A percentile compares a stretch with the other conserved stretches of the same genome.
Evolutionary conservation across 768 basidiomycete genomes (phyloP).

Genomic region (Clitopilus passeckerianus): DNA sequence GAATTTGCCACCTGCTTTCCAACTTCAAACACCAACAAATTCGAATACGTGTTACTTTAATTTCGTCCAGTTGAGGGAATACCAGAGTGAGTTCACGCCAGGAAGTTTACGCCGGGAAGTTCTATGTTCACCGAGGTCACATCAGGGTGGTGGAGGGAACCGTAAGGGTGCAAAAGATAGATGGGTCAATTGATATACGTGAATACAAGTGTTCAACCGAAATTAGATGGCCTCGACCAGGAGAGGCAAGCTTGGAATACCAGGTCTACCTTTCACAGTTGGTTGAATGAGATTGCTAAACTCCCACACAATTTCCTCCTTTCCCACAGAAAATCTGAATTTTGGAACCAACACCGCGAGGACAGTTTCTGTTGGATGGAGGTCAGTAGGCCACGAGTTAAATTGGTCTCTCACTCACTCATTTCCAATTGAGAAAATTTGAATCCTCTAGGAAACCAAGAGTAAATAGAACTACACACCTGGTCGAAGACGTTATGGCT

Average conservation of each 20-base stretch:
- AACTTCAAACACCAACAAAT: no score
- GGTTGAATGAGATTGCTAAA: slow-evolving; percentile 20
- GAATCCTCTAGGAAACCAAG: slow-evolving; percentile 31
- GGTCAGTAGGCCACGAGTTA: background rate
- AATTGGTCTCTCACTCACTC: slow-evolving; percentile 23
- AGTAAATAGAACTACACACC: background rate
- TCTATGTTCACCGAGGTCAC: background rate
- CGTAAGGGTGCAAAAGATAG: no score
- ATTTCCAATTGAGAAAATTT: slow-evolving; percentile 52
- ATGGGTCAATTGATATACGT: no score
- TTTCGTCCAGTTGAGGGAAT: no score
- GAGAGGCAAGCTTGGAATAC: slow-evolving; percentile 9
- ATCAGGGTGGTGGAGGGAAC: background rate
- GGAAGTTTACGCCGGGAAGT: background rate
- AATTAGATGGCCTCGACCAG: background rate
- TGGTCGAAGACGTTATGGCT: background rate
- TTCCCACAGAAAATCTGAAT: slow-evolving; percentile 20
- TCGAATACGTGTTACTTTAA: no score
- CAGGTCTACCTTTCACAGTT: slow-evolving; percentile 8
- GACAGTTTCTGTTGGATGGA: slow-evolving; percentile 17
- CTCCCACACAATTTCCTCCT: slow-evolving; percentile 22
- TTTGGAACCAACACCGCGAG: slow-evolving; percentile 18
- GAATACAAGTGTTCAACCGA: background rate
- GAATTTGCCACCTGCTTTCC: no score
- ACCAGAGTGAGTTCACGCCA: background rate